Evolutionary conservation across 257 asterid genomes (phyloP), one percentile per base, ranked within the genome.

Genomic region (Datura wrightii): DNA sequence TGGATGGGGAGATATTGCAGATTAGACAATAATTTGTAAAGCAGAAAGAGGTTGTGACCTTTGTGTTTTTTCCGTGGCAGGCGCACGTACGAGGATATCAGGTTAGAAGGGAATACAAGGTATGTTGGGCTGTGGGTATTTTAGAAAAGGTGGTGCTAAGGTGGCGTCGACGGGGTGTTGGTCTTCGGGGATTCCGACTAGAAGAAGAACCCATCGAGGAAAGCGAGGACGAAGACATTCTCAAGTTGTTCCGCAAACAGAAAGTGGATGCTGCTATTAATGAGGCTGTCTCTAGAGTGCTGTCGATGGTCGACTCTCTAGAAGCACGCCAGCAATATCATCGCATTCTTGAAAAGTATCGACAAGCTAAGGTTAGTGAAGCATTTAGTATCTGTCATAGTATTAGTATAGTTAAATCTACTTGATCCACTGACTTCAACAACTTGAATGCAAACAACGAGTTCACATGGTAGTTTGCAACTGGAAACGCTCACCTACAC

Each of bases 11-110:
- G 72, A 6, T 46, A 48, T 48, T 48, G 42, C 44, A 46, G 44
- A 7, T 34, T 76, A 50, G 82, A 50, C 42, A 48, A 76, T 24
- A 76, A 50, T 76, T 10, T 76, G 62, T 50, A 24, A 50, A 50
- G 82, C 82, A 76, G 24, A 76, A 50, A 50, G 82, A 50, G 62
- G 63, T 76, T 62, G 24, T 83, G 71, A 71, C 50, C 69, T 60
- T 85, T 65, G 52, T 63, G 60, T 60, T 84, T 60, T 84, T 69
- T 53, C 5, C 56, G 18, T 82, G 82, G 87, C 93, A 97, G 99
- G 98, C 99, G 85, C 98, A 97, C 87, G 97, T 94, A 87, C 91
- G 98, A 90, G 99, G 98, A 42, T 92, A 95, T 85, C 98, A 92
- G 89, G 99, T 90, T 54, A 91, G 98, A 87, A 97, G 90, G 90